Conservation (phyloP, 495 filamentous ascomycete species). For the Mytilinidion resinicola region DNA sequence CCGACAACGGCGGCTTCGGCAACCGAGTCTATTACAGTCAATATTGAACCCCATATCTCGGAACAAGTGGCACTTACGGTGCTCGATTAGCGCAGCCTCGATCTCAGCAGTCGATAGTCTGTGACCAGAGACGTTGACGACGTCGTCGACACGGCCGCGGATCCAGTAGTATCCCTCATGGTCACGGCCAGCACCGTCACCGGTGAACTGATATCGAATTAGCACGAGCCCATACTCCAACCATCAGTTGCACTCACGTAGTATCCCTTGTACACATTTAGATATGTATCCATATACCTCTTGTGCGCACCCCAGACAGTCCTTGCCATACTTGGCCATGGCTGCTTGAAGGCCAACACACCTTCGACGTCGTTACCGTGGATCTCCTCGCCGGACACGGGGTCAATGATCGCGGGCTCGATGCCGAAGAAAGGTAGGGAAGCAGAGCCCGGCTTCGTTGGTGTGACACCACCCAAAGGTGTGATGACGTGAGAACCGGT, state of each 20-base stretch:
- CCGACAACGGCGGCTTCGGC: slow-evolving; percentile 96
- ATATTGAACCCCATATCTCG: too few species aligned
- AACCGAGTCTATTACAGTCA: slow-evolving; percentile 50
- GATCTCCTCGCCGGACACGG: slow-evolving; percentile 89
- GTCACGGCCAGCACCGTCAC: slow-evolving; percentile 93
- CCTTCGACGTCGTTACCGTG: slow-evolving; percentile 96
- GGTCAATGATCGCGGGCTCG: slow-evolving; percentile 96
- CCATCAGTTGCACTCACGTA: slow-evolving; percentile 59
- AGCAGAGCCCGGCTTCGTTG: slow-evolving; percentile 71
- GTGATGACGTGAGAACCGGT: slow-evolving; percentile 91
- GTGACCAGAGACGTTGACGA: slow-evolving; percentile 96
- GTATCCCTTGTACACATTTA: slow-evolving; percentile 97
- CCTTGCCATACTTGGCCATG: slow-evolving; percentile 98
- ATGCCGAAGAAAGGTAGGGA: slow-evolving; percentile 94
- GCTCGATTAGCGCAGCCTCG: slow-evolving; percentile 91
- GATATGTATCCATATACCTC: slow-evolving; percentile 97
- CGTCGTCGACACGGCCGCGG: slow-evolving; percentile 95
- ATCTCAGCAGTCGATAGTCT: slow-evolving; percentile 96
- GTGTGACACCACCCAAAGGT: slow-evolving; percentile 67
- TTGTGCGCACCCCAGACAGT: slow-evolving; percentile 98
- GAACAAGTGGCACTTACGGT: slow-evolving; percentile 47
- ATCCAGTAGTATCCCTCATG: slow-evolving; percentile 99
- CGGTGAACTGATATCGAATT: slow-evolving; percentile 69
- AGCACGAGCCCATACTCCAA: slow-evolving; percentile 24
- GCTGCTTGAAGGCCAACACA: slow-evolving; percentile 94